Conservation (phyloP, 169 alveolate species). For the Perkinsus marinus region DNA sequence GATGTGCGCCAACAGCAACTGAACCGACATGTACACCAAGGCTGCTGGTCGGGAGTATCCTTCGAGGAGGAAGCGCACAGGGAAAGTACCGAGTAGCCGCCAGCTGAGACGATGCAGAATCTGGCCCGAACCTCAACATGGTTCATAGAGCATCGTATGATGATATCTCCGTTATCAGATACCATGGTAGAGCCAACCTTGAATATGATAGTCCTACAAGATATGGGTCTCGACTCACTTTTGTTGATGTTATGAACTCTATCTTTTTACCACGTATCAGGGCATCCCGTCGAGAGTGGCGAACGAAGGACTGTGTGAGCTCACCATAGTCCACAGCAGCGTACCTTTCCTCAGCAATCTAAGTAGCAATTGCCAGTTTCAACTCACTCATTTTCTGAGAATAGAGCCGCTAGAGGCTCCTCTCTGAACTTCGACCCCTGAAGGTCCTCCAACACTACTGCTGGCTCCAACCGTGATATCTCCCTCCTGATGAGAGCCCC, state of each 20-base stretch:
- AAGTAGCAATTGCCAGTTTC: not conserved
- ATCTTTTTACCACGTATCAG: not conserved
- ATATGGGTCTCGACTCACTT: not conserved
- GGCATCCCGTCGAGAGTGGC: not conserved
- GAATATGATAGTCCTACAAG: not conserved
- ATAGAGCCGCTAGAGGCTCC: not conserved
- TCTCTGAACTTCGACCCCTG: not conserved
- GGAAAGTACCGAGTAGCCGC: not conserved
- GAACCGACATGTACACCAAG: not conserved
- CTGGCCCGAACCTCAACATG: not conserved
- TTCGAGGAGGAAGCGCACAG: too few relatives aligned
- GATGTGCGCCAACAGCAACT: not conserved
- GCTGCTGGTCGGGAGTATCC: not conserved
- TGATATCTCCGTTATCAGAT: not conserved
- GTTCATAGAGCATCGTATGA: not conserved
- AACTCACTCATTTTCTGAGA: not conserved
- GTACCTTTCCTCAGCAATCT: not conserved
- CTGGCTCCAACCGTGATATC: not conserved
- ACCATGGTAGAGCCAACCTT: not conserved
- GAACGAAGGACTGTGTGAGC: not conserved
- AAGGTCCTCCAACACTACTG: not conserved
- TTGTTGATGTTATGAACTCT: not conserved
- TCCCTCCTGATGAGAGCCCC: not conserved
- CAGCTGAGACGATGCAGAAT: not conserved
- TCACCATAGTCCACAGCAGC: not conserved